These are phyloP conservation scores for Puccinia coronata DNA, from an alignment of 1,284 basidiomycete genomes.

Conservation along the genomic window DNA sequence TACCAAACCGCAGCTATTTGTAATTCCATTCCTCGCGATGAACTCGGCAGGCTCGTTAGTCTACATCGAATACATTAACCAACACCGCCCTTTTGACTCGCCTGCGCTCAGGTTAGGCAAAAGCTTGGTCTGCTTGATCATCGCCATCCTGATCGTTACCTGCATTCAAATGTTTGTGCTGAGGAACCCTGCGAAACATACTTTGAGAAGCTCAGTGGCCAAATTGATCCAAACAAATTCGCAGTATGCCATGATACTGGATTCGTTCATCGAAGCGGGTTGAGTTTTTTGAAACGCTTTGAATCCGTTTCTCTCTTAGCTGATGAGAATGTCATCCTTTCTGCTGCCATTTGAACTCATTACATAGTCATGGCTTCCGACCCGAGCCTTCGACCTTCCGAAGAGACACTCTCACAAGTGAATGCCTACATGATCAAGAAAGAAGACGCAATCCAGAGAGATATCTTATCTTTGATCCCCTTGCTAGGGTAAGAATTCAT, in stretches of 20 bases:
- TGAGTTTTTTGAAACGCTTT: too few species aligned
- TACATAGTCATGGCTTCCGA: conserved; percentile 3
- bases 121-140: conserved; percentile 55
- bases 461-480: conserved; percentile 58
- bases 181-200: conserved; percentile 58
- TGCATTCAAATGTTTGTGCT: conserved; percentile 58
- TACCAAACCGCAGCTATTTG: conserved; percentile 54
- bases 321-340: not conserved
- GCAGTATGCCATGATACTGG: conserved; percentile 57
- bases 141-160: conserved; percentile 58
- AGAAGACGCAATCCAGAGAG: conserved; percentile 58
- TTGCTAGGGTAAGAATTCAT: conserved; percentile 55
- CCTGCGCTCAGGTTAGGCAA: conserved; percentile 56
- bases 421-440: conserved; percentile 57
- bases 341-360: not conserved
- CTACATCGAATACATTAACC: conserved; percentile 55
- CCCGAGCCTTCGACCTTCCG: conserved; percentile 51
- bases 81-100: conserved; percentile 56
- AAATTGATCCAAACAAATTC: conserved; percentile 54
- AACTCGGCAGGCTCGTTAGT: conserved; percentile 57
- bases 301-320: too few species aligned
- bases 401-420: conserved; percentile 55
- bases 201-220: conserved; percentile 57
- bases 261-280: conserved; percentile 56
- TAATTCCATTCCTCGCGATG: conserved; percentile 55